Evolutionary conservation across 768 basidiomycete genomes (phyloP).

Genomic region (Suillus plorans): DNA sequence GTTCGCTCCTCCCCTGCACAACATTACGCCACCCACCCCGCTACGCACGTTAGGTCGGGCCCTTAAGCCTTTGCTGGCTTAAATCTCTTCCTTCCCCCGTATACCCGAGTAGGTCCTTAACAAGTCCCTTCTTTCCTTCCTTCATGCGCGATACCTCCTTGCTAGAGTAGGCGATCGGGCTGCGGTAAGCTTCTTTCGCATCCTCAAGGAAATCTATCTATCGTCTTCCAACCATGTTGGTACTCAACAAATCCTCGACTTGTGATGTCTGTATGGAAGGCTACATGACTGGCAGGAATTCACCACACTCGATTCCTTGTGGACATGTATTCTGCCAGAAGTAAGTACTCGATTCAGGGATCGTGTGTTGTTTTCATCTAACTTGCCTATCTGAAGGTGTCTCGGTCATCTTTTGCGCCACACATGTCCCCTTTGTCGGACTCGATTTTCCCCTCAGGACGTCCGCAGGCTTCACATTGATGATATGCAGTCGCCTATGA

Average conservation of each 20-base stretch:
- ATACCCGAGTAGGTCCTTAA: constrained; percentile 30
- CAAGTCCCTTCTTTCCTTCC: constrained; percentile 29
- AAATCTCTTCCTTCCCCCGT: constrained; percentile 22
- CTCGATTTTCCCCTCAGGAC: constrained; percentile 44
- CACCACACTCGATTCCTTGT: constrained; percentile 65
- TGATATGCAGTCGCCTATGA: constrained; percentile 32
- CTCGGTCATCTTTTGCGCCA: constrained; percentile 47
- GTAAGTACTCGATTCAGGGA: constrained; percentile 30
- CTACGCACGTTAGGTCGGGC: constrained; percentile 33
- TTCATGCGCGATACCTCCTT: not conserved
- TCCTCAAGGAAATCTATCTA: not conserved
- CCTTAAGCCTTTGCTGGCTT: constrained; percentile 13
- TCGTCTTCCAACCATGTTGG: constrained; percentile 55
- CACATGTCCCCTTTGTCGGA: constrained; percentile 66
- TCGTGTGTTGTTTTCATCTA: constrained; percentile 6
- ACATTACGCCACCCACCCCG: constrained; percentile 22
- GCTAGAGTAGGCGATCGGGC: not conserved
- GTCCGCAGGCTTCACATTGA: constrained; percentile 63
- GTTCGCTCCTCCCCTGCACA: constrained; percentile 22
- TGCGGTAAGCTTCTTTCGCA: not conserved
- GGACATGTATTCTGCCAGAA: constrained; percentile 69
- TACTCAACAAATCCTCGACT: constrained; percentile 58
- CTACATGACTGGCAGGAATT: constrained; percentile 51
- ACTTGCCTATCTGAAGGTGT: constrained; percentile 42
- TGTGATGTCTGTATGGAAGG: constrained; percentile 78